Base-by-base conservation (phyloP, 192 early-diverging fungal species). In the Podila epigama region DNA sequence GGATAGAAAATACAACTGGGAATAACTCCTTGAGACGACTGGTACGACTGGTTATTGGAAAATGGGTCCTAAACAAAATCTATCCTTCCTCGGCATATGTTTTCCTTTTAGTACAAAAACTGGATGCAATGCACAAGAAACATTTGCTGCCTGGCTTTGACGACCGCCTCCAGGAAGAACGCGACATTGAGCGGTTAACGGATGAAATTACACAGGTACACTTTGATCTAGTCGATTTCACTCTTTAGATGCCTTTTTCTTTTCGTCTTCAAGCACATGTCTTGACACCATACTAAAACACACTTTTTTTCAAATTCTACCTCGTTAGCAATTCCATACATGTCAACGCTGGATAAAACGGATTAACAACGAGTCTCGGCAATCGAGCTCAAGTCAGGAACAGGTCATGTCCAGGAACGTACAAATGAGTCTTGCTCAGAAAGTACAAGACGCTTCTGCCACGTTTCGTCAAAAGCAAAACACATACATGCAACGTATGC, bases 91-190 rank as follows among this genome's bases (percentile, higher is more conserved):
- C n/a, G 34, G 64, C 20, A 75, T 65, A 39, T 54, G 37, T 55
- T 62, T 70, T 28, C 34, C 12, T 40, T 36, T 16, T 79, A 86
- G 93, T 94, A 35, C 79, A 81, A 64, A 85, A 84, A 25, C 86
- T 98, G 9, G 91, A 95, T 34, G 81, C 56, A 7, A 87, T 96
- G 82, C 95, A 99, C 80, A 92, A 90, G 66, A 92, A 92, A 63
- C 93, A 96, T 70, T 75, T 96, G 18, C 69, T 98, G 55, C 97
- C 97, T 20, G 96, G 96, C 33, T 99, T 99, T 64, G 94, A 97
- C 60, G 96, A 99, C 81, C 87, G 89, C 22, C 80, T 87, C 0
- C 85, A 75, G 3, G 93, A 94, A 70, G 92, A 94, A 69, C 82
- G 84, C 55, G 91, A 90, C 51, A 98, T 98, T 53, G 91, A 96